A percentile compares a stretch with the other conserved stretches of the same genome.
These are phyloP conservation scores for Lachancea mirantina DNA, from an alignment of 805 yeast genomes.

Conservation along the genomic window DNA sequence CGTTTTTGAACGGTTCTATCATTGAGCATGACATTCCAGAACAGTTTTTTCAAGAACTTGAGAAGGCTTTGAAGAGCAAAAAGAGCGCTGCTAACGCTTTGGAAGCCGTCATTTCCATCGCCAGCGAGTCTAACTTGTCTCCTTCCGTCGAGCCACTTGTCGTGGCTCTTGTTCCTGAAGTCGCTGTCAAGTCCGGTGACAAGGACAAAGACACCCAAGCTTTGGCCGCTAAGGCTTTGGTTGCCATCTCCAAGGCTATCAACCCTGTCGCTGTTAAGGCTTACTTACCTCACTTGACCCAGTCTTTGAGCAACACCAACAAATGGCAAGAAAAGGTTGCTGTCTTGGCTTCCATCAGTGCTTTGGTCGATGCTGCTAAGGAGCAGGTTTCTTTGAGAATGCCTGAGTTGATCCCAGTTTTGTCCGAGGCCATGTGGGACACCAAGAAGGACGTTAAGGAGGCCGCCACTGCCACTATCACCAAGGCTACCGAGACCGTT, in stretches of 20 bases:
- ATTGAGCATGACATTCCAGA: constrained; percentile 98
- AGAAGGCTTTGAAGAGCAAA: constrained; percentile 71
- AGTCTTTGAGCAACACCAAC: constrained; percentile 60
- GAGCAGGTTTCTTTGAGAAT: constrained; percentile 95
- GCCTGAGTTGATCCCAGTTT: constrained; percentile 98
- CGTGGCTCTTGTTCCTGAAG: constrained; percentile 64
- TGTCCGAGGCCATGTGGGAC: constrained; percentile 99
- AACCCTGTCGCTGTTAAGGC: constrained; percentile 93
- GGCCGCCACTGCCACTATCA: constrained; percentile 93
- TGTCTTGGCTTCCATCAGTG: constrained; percentile 74
- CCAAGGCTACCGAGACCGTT: constrained; percentile 94
- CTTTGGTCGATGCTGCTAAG: constrained; percentile 89
- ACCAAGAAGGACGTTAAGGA: constrained; percentile 97
- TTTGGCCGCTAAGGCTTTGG: constrained; percentile 68
- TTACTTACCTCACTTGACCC: constrained; percentile 72
- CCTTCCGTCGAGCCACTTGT: constrained; percentile 96
- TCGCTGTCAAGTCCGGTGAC: constrained; percentile 82
- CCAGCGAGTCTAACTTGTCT: constrained; percentile 66
- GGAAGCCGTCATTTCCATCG: constrained; percentile 78
- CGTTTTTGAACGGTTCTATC: constrained; percentile 92
- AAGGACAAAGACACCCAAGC: constrained; percentile 71
- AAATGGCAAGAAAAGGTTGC: constrained; percentile 99
- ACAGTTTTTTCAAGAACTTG: constrained; percentile 73
- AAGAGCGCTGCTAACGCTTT: constrained; percentile 78
- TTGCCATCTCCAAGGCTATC: constrained; percentile 70